Conservation (phyloP, 345 rosid genomes). For the Populus nigra region DNA sequence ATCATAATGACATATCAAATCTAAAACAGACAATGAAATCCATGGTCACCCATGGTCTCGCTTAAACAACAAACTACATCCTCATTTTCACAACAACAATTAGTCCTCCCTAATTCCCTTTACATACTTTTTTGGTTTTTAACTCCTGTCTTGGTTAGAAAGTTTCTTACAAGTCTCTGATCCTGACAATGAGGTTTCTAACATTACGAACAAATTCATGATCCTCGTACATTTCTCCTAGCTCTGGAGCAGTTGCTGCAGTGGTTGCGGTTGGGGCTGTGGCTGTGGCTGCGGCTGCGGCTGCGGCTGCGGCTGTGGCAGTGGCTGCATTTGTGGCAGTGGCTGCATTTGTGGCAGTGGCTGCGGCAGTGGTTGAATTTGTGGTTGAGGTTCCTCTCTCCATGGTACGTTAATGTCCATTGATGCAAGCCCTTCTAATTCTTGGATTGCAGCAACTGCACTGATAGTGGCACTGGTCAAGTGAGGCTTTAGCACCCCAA, state of each 20-base stretch:
- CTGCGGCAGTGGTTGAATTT: neutral
- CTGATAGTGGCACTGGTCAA: slow-evolving; percentile 27
- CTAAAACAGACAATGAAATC: slow-evolving; percentile 4
- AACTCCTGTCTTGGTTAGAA: slow-evolving; percentile 19
- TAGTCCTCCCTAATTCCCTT: slow-evolving; percentile 19
- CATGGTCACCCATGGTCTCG: neutral
- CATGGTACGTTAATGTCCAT: slow-evolving; percentile 39
- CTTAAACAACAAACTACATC: slow-evolving; percentile 21
- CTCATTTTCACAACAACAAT: slow-evolving; percentile 25
- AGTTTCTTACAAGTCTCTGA: slow-evolving; percentile 16
- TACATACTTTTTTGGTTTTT: slow-evolving; percentile 7
- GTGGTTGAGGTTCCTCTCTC: slow-evolving; percentile 28
- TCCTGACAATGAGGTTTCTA: slow-evolving; percentile 8
- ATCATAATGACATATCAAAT: neutral
- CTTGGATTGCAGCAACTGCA: slow-evolving; percentile 48
- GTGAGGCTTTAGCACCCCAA: slow-evolving; percentile 45
- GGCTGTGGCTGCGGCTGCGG: accelerated
- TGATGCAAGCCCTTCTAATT: slow-evolving; percentile 59
- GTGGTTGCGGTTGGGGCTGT: neutral
- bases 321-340: neutral
- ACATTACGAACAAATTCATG: neutral
- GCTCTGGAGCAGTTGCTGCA: neutral
- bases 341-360: neutral
- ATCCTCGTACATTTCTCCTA: slow-evolving; percentile 6
- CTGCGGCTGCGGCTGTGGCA: neutral